Base-by-base conservation (phyloP, 1,284 basidiomycete genomes). In the Violaceomyces palustris region DNA sequence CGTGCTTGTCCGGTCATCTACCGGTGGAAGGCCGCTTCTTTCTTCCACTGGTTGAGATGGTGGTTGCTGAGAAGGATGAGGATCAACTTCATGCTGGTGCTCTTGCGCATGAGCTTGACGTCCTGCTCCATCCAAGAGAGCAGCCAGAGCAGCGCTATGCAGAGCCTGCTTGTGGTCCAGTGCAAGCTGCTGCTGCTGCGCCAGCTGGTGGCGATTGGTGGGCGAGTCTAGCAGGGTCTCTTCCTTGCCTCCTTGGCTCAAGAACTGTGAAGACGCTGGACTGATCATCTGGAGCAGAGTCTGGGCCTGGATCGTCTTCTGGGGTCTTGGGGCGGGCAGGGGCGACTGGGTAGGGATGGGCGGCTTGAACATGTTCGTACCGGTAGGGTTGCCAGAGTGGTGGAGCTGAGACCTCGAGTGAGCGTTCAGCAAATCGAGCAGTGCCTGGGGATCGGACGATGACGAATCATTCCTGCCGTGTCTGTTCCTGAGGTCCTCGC, bases 261-360 rank as follows among this genome's bases (percentile, higher is more conserved):
- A 17, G 15, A 32, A 25, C 21, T 19, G 22, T 14, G 21, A 23
- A 6, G n/a, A 3, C 53, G 41, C 12, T 6, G 50, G 35, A 36
- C 58, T 53, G 41, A 67, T 52, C 54, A 67, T 53, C 40, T 64
- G 48, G 35, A 67, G 42, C 32, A 67, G 41, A 35, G 57, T 65
- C 25, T 56, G 53, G 5, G 55, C 49, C 41, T 63, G 61, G 8
- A 50, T 47, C 5, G 49, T 54, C 45, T 64, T 67, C 24, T 63
- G 52, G 23, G 63, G 55, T 10, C 36, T 24, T 9, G 62, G 64
- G 17, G 64, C 64, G 11, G 64, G 62, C 22, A 67, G 47, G 5
- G 64, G 64, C 11, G 64, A 62, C 30, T 55, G 34, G 10, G 39
- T 6, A 2, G 39, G 30, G 3, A 6, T 18, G 5, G 33, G 19